These are phyloP conservation scores for Heterobasidion irregulare DNA, from an alignment of 1,284 basidiomycete genomes.

Conservation along the genomic window DNA sequence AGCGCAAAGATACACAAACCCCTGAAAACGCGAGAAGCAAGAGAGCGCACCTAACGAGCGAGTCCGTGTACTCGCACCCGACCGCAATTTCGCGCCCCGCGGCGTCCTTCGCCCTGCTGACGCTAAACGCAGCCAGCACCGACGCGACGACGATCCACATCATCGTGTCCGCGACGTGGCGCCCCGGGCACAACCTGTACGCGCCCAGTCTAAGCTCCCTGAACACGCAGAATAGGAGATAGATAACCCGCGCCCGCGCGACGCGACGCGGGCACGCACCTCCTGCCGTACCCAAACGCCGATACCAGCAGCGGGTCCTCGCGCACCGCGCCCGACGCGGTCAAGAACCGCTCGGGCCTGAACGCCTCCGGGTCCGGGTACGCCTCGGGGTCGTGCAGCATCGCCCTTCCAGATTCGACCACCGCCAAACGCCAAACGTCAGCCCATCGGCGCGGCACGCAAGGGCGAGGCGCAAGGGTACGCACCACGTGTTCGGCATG, in stretches of 20 bases:
- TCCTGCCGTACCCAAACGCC: conserved; percentile 10
- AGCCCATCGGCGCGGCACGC: neutral
- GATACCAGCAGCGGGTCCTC: conserved; percentile 10
- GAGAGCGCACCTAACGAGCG: neutral
- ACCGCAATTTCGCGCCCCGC: conserved; percentile 1
- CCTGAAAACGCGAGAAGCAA: too few species aligned
- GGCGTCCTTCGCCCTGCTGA: conserved; percentile 2
- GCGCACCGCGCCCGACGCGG: conserved; percentile 6
- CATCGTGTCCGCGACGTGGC: conserved; percentile 1
- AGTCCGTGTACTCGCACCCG: neutral
- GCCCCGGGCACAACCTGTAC: conserved; percentile 4
- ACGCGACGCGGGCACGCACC: neutral
- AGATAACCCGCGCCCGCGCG: too few species aligned
- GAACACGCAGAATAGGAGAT: too few species aligned
- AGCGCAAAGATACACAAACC: too few species aligned
- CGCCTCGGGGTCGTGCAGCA: conserved; percentile 18
- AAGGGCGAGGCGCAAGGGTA: neutral
- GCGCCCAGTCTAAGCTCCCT: too few species aligned
- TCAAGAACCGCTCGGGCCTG: conserved; percentile 19
- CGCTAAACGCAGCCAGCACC: conserved; percentile 2
- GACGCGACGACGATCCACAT: conserved; percentile 2
- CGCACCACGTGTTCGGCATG: neutral
- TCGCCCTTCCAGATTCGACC: conserved; percentile 12
- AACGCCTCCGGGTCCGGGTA: conserved; percentile 19
- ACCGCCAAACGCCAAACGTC: too few species aligned